Base-by-base conservation (phyloP, 75 land plant genomes). In the Larix kaempferi region DNA sequence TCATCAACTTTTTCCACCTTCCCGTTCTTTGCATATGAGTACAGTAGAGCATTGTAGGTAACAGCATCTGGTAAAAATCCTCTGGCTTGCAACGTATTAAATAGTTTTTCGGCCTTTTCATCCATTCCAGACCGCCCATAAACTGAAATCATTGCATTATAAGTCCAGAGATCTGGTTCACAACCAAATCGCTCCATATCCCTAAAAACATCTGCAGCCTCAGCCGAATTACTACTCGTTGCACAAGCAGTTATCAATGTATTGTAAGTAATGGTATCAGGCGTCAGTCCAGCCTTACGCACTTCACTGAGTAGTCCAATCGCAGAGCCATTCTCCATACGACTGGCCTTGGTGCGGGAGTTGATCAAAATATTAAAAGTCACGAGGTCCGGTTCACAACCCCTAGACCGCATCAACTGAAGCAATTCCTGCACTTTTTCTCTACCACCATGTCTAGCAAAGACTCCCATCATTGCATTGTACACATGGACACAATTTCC, bases 401-500 rank as follows among this genome's bases (percentile, higher is more conserved):
- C 91, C 41, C 83, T 72, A 5, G 72, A 66, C 27, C 83, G 81
- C 96, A 98, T 95, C n/a, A 73, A 35, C 74, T 80, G 76, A 21
- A 98, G 85, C 86, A 98, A 75, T 39, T 88, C 82, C 62, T 88
- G 85, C 10, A 93, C 93, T 78, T 81, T 88, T 22, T 59, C 27
- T 73, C 89, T 91, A 49, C 79, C 62, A 27, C 99, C 98, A 82
- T 83, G 86, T 71, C 92, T 83, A 4, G 98, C 95, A 80, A 93
- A 88, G 12, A 93, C 98, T 5, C 99, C 93, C 98, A 98, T 89
- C 92, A 98, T 91, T 0, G 99, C 93, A 82, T 98, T 98, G 80
- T 88, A 98, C 15, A 97, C 99, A 73, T 94, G 93, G 39, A 94
- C 93, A 37, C 87, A 83, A 77, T 84, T 76, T 16, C 75, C 86